Conservation (phyloP, 306 rosid species). For the Acacia melanoxylon region DNA sequence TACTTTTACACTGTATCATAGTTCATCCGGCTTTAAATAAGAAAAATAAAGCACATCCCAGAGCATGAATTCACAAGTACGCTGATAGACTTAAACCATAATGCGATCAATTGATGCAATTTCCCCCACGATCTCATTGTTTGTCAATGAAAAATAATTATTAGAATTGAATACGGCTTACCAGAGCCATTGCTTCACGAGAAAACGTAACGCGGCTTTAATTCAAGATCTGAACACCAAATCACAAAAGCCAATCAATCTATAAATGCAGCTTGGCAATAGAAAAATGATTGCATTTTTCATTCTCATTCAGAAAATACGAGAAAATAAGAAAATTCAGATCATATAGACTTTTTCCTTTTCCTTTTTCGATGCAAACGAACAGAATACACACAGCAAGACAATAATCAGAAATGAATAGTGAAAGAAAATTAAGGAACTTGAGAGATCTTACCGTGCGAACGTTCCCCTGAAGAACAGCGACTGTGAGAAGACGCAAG, state of each 20-base stretch:
- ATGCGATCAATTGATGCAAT: background rate
- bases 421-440: background rate
- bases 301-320: background rate
- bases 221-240: slow-evolving; percentile 47
- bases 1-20: background rate
- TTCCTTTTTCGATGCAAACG: background rate
- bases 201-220: slow-evolving; percentile 38
- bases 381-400: background rate
- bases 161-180: slow-evolving; percentile 21
- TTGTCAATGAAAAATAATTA: background rate
- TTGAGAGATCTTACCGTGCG: slow-evolving; percentile 13
- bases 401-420: background rate
- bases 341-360: background rate
- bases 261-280: background rate
- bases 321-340: background rate
- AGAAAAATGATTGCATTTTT: background rate
- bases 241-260: background rate
- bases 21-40: background rate
- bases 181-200: slow-evolving; percentile 67
- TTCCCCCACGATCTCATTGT: background rate
- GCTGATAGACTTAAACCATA: background rate
- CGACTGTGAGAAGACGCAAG: background rate
- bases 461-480: slow-evolving; percentile 23
- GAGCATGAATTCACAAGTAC: background rate
- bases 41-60: background rate